Conservation (phyloP, 352 stramenopile species). For the Globisporangium iwayamae region DNA sequence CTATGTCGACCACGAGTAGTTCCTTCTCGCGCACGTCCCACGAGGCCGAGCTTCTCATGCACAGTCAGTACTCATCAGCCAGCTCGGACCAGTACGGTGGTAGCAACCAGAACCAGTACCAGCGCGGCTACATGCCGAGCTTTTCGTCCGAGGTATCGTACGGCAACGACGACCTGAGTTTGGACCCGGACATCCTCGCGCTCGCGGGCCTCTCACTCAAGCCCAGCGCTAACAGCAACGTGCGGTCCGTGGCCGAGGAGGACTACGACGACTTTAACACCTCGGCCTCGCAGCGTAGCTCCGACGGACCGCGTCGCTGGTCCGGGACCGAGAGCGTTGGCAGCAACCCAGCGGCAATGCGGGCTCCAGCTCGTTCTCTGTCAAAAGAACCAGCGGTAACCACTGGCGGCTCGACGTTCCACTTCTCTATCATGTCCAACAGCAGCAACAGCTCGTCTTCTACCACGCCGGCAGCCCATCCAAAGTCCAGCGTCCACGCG, state of each 20-base stretch:
- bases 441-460: not conserved
- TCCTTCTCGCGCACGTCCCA: slow-evolving; percentile 42
- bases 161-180: slow-evolving; percentile 39
- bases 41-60: slow-evolving; percentile 15
- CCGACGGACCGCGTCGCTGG: slow-evolving; percentile 7
- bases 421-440: slow-evolving; percentile 17
- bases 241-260: slow-evolving; percentile 11
- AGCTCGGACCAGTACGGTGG: slow-evolving; percentile 9
- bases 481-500: slow-evolving; percentile 15
- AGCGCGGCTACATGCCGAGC: slow-evolving; percentile 17
- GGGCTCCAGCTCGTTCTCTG: not conserved
- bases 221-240: slow-evolving; percentile 14
- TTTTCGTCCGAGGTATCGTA: slow-evolving; percentile 43
- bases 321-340: slow-evolving; percentile 1
- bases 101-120: slow-evolving; percentile 15
- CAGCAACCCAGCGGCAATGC: not conserved
- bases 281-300: slow-evolving; percentile 1
- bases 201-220: slow-evolving; percentile 42
- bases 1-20: slow-evolving; percentile 59
- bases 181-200: slow-evolving; percentile 51
- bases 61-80: slow-evolving; percentile 9
- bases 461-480: not conserved
- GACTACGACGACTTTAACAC: slow-evolving; percentile 11
- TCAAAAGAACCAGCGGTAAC: slow-evolving; percentile 1
- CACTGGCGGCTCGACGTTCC: slow-evolving; percentile 8